Evolutionary conservation across 2,329 filamentous ascomycete species (phyloP).

Genomic region (Aspergillus fumigatiaffinis): DNA sequence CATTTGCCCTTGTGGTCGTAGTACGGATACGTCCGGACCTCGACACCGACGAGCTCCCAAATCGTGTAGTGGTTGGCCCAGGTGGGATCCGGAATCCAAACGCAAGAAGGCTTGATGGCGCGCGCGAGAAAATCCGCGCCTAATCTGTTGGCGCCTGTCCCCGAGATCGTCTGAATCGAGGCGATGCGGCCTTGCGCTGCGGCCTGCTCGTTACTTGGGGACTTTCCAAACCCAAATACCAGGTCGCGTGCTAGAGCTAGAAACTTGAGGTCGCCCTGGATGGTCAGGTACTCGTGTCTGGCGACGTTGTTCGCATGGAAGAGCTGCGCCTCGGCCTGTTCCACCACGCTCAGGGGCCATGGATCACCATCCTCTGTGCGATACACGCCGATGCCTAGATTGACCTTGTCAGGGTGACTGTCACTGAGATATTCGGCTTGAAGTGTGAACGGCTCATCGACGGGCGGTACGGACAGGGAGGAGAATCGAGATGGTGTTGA

Average conservation of each 20-base stretch:
- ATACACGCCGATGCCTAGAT: constrained; percentile 90
- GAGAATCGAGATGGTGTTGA: constrained; percentile 12
- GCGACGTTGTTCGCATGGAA: constrained; percentile 71
- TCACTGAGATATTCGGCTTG: constrained; percentile 64
- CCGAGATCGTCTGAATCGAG: constrained; percentile 81
- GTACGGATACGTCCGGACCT: constrained; percentile 49
- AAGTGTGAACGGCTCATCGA: constrained; percentile 24
- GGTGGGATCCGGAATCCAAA: constrained; percentile 89
- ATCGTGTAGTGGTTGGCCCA: constrained; percentile 99
- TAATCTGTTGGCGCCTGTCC: constrained; percentile 52
- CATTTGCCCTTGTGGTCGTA: constrained; percentile 14
- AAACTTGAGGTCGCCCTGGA: constrained; percentile 76
- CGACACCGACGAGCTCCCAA: constrained; percentile 78
- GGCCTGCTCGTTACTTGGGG: constrained; percentile 12
- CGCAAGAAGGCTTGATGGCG: constrained; percentile 32
- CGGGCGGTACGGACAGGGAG: constrained; percentile 13
- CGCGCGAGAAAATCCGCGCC: constrained; percentile 20
- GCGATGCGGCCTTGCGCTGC: constrained; percentile 34
- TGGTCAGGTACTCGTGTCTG: constrained; percentile 96
- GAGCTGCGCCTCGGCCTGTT: constrained; percentile 35
- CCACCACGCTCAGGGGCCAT: constrained; percentile 89
- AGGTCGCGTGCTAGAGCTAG: constrained; percentile 81
- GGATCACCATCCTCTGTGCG: constrained; percentile 87
- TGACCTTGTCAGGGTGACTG: constrained; percentile 69
- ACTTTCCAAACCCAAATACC: constrained; percentile 58